These are phyloP conservation scores for Pholiota microspora DNA, from an alignment of 768 basidiomycete genomes.

Conservation along the genomic window DNA sequence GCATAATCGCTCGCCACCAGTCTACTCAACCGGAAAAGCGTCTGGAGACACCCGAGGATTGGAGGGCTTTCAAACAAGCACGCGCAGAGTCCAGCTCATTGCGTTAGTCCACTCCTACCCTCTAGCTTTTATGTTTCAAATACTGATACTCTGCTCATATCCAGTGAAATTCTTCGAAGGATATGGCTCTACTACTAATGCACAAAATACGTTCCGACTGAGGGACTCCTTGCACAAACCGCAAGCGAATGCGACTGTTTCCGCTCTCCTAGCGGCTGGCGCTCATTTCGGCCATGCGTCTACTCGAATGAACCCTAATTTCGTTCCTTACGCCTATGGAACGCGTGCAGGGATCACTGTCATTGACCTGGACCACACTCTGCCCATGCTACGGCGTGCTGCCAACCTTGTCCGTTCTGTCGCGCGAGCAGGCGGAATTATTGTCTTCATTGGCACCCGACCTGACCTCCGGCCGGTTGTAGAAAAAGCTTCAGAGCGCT, in stretches of 20 bases:
- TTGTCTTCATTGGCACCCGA: constrained; percentile 90
- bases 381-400: constrained; percentile 89
- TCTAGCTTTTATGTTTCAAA: neutral
- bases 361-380: constrained; percentile 92
- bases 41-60: constrained; percentile 56
- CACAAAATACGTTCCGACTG: constrained; percentile 69
- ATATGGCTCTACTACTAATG: constrained; percentile 77
- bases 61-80: constrained; percentile 59
- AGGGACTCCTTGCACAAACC: constrained; percentile 70
- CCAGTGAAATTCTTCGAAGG: constrained; percentile 61
- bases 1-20: constrained; percentile 19
- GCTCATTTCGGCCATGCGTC: constrained; percentile 92
- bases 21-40: constrained; percentile 26
- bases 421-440: constrained; percentile 74
- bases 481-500: constrained; percentile 72
- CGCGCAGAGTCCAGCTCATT: constrained; percentile 55
- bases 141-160: constrained; percentile 11
- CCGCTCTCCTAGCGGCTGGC: constrained; percentile 87
- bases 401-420: constrained; percentile 84
- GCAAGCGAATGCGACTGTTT: constrained; percentile 70
- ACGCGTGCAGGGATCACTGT: constrained; percentile 85
- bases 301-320: constrained; percentile 84
- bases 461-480: constrained; percentile 74
- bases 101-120: constrained; percentile 36
- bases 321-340: constrained; percentile 91